A percentile compares a stretch with the other conserved stretches of the same genome.
Conservation (phyloP, 768 basidiomycete genomes). For the Boletus rubroflammeus region DNA sequence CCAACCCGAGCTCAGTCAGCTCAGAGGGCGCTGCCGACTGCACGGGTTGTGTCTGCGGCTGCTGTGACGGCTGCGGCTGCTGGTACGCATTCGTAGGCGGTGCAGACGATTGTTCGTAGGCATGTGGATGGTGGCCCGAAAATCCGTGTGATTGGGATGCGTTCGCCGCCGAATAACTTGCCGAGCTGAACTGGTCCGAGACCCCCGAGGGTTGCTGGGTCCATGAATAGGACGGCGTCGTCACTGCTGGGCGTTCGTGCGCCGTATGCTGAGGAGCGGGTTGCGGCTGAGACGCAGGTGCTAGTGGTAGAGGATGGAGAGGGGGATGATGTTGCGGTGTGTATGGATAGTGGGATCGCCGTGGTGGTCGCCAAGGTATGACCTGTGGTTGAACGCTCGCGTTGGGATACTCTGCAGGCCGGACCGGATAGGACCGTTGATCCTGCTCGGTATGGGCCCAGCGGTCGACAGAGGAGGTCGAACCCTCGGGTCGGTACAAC, state of each 20-base stretch:
- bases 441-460: slow-evolving; percentile 21
- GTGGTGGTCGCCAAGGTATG: slow-evolving; percentile 28
- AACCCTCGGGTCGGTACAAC: slow-evolving; percentile 15
- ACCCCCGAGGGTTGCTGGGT: not conserved
- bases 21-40: slow-evolving; percentile 35
- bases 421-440: not conserved
- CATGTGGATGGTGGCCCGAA: slow-evolving; percentile 13
- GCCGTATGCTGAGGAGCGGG: slow-evolving; percentile 12
- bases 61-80: slow-evolving; percentile 1
- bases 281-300: not conserved
- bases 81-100: slow-evolving; percentile 1
- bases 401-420: slow-evolving; percentile 5
- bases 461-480: slow-evolving; percentile 11
- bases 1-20: slow-evolving; percentile 58
- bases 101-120: slow-evolving; percentile 13
- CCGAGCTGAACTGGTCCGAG: slow-evolving; percentile 4
- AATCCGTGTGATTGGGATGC: slow-evolving; percentile 9
- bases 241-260: slow-evolving; percentile 16
- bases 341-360: slow-evolving; percentile 28
- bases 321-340: slow-evolving; percentile 17
- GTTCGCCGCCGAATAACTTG: slow-evolving; percentile 10
- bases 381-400: slow-evolving; percentile 7
- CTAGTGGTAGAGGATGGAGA: slow-evolving; percentile 6
- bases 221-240: slow-evolving; percentile 19
- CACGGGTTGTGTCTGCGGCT: slow-evolving; percentile 1